Evolutionary conservation across 2,329 filamentous ascomycete genomes (phyloP).

Genomic region (Esteya vermicola): DNA sequence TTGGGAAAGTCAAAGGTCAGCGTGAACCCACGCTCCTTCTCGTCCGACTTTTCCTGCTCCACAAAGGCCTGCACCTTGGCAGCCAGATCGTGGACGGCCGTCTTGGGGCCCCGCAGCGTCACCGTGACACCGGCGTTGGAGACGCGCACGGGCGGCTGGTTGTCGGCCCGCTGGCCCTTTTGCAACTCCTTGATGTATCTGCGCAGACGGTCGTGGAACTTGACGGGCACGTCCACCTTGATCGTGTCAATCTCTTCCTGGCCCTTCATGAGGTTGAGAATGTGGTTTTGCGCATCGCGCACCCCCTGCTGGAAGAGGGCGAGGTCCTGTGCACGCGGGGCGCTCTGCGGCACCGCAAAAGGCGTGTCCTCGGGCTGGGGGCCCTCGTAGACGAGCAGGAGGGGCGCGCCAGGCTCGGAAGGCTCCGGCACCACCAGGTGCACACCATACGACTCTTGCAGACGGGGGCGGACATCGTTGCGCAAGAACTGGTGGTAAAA

Average conservation of each 20-base stretch:
- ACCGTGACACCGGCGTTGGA: constrained; percentile 45
- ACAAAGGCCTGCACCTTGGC: constrained; percentile 67
- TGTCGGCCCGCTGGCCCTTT: constrained; percentile 35
- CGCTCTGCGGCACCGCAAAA: constrained; percentile 37
- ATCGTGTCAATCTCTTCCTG: constrained; percentile 39
- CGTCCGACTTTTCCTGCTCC: constrained; percentile 77
- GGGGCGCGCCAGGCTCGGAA: constrained; percentile 40
- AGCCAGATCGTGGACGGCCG: constrained; percentile 56
- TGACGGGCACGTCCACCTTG: constrained; percentile 42
- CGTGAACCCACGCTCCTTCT: constrained; percentile 83
- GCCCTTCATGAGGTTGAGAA: constrained; percentile 41
- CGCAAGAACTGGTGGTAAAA: constrained; percentile 67
- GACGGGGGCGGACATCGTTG: constrained; percentile 45
- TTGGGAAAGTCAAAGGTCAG: constrained; percentile 85
- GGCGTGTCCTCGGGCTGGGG: constrained; percentile 23
- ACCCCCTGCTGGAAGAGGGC: constrained; percentile 40
- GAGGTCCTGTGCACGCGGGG: constrained; percentile 35
- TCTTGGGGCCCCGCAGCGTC: constrained; percentile 62
- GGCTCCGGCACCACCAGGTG: constrained; percentile 57
- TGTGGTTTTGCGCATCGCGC: constrained; percentile 40
- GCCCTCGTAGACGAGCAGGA: constrained; percentile 65
- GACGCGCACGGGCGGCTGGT: constrained; percentile 47
- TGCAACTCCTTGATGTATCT: constrained; percentile 54
- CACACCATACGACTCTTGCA: constrained; percentile 58
- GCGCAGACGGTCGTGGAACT: constrained; percentile 48